Base-by-base conservation (phyloP, 2,329 filamentous ascomycete genomes). In the Xylariaceae sp. region DNA sequence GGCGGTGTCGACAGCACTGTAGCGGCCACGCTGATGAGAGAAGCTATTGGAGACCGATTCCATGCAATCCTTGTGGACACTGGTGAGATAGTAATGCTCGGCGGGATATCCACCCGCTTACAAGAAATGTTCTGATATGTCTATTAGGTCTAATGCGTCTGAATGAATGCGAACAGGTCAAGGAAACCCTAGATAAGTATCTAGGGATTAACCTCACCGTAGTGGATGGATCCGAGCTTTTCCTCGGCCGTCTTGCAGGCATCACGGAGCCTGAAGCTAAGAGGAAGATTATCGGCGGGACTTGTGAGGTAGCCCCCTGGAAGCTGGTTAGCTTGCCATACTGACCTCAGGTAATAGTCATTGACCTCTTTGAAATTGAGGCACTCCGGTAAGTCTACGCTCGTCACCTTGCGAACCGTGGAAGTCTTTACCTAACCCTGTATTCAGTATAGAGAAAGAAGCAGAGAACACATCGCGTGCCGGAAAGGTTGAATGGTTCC, bases 1-100 rank as follows among this genome's bases (percentile, higher is more conserved):
- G 90, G 91, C 54, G 91, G 91, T 60, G 91, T 96, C 14, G 91
- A 96, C 67, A 86, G 81, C 10, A 96, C 91, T 3, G 91, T 96
- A 10, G 90, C 85, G 2, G 88, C 88, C 0, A 86, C 83, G 66
- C 75, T 96, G 17, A 92, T 95, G 87, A 76, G 85, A 55, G 82
- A 89, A 61, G 90, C 90, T 5, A 95, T 96, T 62, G 75, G 70
- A 20, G 83, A 90, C 61, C 79, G 90, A 14, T 94, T 95, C 72
- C 79, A 91, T 56, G 88, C 89, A 14, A 80, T 94, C 3, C 77
- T 95, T 17, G 82, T 96, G 6, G 85, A 97, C 69, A 95, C 87
- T 55, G 90, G 88, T 51, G 56, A 53, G 60, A 36, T n/a, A n/a
- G n/a, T n/a, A n/a, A n/a, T n/a, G n/a, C n/a, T n/a, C n/a, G 33